Evolutionary conservation across 192 early-diverging fungal genomes (phyloP).

Genomic region (Cetraspora pellucida): DNA sequence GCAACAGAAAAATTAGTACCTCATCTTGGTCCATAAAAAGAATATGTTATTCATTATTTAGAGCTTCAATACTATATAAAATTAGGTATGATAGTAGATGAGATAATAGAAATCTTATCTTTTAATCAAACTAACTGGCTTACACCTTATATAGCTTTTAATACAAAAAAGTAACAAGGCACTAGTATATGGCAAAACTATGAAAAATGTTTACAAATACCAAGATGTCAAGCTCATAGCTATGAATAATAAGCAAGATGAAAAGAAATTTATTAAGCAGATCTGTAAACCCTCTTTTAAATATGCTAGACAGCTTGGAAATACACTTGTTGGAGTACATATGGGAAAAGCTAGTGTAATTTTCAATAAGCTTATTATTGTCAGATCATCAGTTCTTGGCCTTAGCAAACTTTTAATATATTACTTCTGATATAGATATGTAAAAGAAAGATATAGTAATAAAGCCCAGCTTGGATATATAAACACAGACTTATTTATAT

Average conservation of each 20-base stretch:
- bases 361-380: constrained; percentile 11
- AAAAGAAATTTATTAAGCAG: background rate
- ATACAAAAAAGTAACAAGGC: constrained; percentile 2
- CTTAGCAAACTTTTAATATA: constrained; percentile 19
- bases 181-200: background rate
- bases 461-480: constrained; percentile 2
- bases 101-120: constrained; percentile 9
- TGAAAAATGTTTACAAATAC: no score
- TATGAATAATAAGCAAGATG: background rate
- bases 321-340: constrained; percentile 4
- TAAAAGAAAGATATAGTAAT: constrained; percentile 14
- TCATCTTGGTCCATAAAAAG: background rate
- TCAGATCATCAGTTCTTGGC: constrained; percentile 10
- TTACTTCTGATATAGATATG: constrained; percentile 18
- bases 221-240: constrained; percentile 7
- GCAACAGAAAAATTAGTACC: no score
- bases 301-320: background rate
- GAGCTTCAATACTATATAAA: constrained; percentile 11
- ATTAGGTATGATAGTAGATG: constrained; percentile 2
- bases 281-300: background rate
- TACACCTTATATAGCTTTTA: constrained; percentile 11
- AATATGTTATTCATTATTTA: constrained; percentile 8
- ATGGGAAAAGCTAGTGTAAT: background rate
- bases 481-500: background rate
- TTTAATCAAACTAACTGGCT: constrained; percentile 22